Conservation (phyloP, 345 rosid species). For the Cardamine occulta region DNA sequence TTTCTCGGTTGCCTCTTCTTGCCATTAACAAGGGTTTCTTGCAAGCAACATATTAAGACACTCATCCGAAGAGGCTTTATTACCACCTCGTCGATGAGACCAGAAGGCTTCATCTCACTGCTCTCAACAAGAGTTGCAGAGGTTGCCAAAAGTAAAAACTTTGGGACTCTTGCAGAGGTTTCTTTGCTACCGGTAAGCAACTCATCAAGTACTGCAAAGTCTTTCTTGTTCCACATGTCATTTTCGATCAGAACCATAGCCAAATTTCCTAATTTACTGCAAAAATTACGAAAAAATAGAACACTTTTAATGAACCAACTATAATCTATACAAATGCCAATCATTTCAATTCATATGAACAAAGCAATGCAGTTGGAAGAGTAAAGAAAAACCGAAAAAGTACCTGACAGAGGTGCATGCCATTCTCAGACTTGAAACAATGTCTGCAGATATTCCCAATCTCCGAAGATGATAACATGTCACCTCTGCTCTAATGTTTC, state of each 20-base stretch:
- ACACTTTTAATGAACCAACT: not conserved
- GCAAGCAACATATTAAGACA: conserved; percentile 67
- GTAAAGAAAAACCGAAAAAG: conserved; percentile 14
- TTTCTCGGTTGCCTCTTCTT: conserved; percentile 58
- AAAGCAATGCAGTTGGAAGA: conserved; percentile 16
- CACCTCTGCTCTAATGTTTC: conserved; percentile 77
- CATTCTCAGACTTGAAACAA: conserved; percentile 50
- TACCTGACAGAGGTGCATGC: conserved; percentile 51
- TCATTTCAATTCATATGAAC: not conserved
- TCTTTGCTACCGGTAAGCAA: conserved; percentile 46
- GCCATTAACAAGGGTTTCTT: conserved; percentile 67
- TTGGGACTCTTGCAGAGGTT: conserved; percentile 24
- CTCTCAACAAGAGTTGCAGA: conserved; percentile 50
- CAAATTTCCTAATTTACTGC: conserved; percentile 52
- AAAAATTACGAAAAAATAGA: conserved; percentile 9
- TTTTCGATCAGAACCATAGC: conserved; percentile 70
- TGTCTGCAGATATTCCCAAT: conserved; percentile 61
- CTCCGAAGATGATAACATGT: conserved; percentile 75
- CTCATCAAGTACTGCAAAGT: conserved; percentile 40
- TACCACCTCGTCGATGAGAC: conserved; percentile 58
- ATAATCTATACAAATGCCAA: conserved; percentile 21
- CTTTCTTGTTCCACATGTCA: conserved; percentile 73
- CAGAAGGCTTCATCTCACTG: conserved; percentile 56
- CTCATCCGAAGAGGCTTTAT: conserved; percentile 75
- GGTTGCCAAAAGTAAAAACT: conserved; percentile 39